phyloP scores from a whole-genome alignment of 2,329 filamentous ascomycete species.

The Verticillium zaregamsianum region DNA sequence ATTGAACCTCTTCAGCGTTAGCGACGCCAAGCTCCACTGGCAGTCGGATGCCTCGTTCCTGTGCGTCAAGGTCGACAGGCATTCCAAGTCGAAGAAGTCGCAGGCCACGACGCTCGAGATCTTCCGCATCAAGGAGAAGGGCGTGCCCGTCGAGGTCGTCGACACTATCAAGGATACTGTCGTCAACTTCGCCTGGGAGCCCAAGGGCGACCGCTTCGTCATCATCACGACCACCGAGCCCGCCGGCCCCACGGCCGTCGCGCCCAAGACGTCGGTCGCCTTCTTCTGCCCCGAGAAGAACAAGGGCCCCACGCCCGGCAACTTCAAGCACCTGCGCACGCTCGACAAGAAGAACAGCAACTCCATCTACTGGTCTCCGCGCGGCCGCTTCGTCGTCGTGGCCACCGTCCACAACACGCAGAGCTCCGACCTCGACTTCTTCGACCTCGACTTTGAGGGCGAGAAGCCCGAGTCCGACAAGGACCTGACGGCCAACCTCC shows the following conservation, averaged over 20 bases:
- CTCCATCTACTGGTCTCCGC: conserved; percentile 98
- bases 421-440: conserved; percentile 95
- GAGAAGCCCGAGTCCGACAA: conserved; percentile 92
- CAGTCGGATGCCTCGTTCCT: conserved; percentile 92
- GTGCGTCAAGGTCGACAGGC: conserved; percentile 96
- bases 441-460: conserved; percentile 95
- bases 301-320: conserved; percentile 76
- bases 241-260: conserved; percentile 70
- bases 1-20: conserved; percentile 96
- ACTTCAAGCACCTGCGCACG: conserved; percentile 94
- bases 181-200: conserved; percentile 99
- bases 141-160: conserved; percentile 95
- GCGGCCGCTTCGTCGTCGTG: conserved; percentile 90
- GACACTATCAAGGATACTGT: conserved; percentile 98
- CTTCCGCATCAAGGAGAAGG: conserved; percentile 96
- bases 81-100: conserved; percentile 99
- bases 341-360: conserved; percentile 99
- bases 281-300: conserved; percentile 97
- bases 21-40: conserved; percentile 97
- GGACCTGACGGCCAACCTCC: conserved; percentile 89
- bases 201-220: conserved; percentile 94
- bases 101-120: conserved; percentile 96
- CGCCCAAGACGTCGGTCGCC: conserved; percentile 88
- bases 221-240: conserved; percentile 93
- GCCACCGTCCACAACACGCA: conserved; percentile 90